Evolutionary conservation across 192 early-diverging fungal genomes (phyloP).

Genomic region (Coemansia reversa): DNA sequence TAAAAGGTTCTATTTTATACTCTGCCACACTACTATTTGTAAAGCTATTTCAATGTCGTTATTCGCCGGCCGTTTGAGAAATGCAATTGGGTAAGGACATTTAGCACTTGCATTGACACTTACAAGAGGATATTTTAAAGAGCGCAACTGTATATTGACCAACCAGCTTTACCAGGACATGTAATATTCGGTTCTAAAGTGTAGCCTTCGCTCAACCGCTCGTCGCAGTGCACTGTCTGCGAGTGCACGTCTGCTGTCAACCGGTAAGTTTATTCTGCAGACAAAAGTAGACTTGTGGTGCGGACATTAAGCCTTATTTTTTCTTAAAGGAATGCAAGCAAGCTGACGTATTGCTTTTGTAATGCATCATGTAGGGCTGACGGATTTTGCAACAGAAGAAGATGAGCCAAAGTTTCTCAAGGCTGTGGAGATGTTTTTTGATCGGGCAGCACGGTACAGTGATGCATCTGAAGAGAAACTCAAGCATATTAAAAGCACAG

Average conservation of each 20-base stretch:
- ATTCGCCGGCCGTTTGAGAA: background rate
- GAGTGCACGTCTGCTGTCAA: constrained; percentile 14
- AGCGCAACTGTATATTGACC: background rate
- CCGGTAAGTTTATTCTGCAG: constrained; percentile 4
- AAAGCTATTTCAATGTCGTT: background rate
- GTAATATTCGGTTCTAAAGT: background rate
- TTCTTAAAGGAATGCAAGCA: background rate
- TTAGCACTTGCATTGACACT: background rate
- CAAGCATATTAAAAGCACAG: constrained; percentile 69
- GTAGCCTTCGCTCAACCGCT: constrained; percentile 2
- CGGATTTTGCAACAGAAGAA: constrained; percentile 57
- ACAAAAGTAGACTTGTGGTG: background rate
- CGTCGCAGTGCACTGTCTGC: constrained; percentile 4
- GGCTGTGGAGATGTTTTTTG: constrained; percentile 70
- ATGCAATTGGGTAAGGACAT: background rate
- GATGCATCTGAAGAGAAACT: constrained; percentile 60
- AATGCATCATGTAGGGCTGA: constrained; percentile 10
- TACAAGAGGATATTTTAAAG: background rate
- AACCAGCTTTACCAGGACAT: background rate
- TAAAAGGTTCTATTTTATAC: background rate
- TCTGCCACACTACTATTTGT: background rate
- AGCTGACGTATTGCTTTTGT: background rate
- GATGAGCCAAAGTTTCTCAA: constrained; percentile 71
- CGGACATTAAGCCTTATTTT: background rate
- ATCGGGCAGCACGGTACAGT: constrained; percentile 69